These are phyloP conservation scores for Crassisporium funariophilum DNA, from an alignment of 768 basidiomycete species.

Conservation along the genomic window DNA sequence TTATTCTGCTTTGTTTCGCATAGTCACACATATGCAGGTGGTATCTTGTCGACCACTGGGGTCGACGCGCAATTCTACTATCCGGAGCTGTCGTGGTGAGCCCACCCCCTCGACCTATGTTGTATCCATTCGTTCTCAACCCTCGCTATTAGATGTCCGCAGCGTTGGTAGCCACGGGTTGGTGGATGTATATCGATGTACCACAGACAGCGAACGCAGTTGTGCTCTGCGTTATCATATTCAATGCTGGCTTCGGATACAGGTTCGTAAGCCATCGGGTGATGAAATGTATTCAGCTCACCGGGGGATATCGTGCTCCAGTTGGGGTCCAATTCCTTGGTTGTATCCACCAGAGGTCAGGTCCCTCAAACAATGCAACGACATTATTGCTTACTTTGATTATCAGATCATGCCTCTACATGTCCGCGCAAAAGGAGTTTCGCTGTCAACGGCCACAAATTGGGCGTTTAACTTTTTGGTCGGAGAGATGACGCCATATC, in stretches of 20 bases:
- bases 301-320: conserved; percentile 19
- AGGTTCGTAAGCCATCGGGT: conserved; percentile 41
- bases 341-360: conserved; percentile 82
- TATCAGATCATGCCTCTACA: conserved; percentile 83
- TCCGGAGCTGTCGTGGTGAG: conserved; percentile 80
- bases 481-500: conserved; percentile 81
- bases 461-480: conserved; percentile 91
- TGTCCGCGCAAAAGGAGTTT: conserved; percentile 94
- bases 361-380: not conserved
- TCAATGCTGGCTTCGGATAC: conserved; percentile 93
- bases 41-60: conserved; percentile 93
- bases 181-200: conserved; percentile 92
- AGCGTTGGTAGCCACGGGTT: conserved; percentile 79
- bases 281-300: not conserved
- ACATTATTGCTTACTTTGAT: conserved; percentile 6
- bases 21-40: conserved; percentile 53
- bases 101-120: too few species aligned
- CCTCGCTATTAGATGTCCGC: conserved; percentile 67
- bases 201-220: conserved; percentile 85
- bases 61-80: conserved; percentile 83
- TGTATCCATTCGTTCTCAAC: too few species aligned
- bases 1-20: conserved; percentile 3
- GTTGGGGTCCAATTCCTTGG: conserved; percentile 91
- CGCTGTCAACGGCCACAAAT: conserved; percentile 88
- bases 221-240: conserved; percentile 85